Conservation (phyloP, 108 stramenopile genomes). For the Stephanodiscus minutulus region DNA sequence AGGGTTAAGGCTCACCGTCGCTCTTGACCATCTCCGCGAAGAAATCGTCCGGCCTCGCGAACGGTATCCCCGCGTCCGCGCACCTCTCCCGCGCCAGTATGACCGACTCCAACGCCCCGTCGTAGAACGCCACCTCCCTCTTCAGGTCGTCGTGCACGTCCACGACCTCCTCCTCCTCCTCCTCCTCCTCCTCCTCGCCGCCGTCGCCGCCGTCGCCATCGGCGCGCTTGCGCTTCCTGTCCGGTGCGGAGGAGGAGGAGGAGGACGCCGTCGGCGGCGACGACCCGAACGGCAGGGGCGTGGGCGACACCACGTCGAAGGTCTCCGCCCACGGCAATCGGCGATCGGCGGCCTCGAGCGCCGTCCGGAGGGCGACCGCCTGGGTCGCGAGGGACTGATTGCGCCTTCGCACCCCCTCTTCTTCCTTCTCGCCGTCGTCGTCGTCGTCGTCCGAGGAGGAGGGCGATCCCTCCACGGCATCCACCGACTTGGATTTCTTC, state of each 20-base stretch:
- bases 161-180: conserved; percentile 51
- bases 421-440: conserved; percentile 7
- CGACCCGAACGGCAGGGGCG: conserved; percentile 70
- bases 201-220: conserved; percentile 6
- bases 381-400: neutral
- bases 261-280: neutral
- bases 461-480: neutral
- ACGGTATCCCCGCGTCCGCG: conserved; percentile 63
- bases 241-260: no score
- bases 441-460: conserved; percentile 11
- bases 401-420: neutral
- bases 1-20: conserved; percentile 90
- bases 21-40: conserved; percentile 99
- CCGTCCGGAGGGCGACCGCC: conserved; percentile 23
- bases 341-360: conserved; percentile 24
- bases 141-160: conserved; percentile 97
- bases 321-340: conserved; percentile 77
- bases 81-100: conserved; percentile 69
- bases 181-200: conserved; percentile 19
- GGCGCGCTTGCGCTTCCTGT: no score
- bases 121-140: conserved; percentile 96
- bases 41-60: conserved; percentile 94
- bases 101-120: conserved; percentile 89
- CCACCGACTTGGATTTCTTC: neutral
- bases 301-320: conserved; percentile 67